Evolutionary conservation across 345 rosid genomes (phyloP), one percentile per base, ranked within the genome.

Genomic region (Eucalyptus lansdowneana): DNA sequence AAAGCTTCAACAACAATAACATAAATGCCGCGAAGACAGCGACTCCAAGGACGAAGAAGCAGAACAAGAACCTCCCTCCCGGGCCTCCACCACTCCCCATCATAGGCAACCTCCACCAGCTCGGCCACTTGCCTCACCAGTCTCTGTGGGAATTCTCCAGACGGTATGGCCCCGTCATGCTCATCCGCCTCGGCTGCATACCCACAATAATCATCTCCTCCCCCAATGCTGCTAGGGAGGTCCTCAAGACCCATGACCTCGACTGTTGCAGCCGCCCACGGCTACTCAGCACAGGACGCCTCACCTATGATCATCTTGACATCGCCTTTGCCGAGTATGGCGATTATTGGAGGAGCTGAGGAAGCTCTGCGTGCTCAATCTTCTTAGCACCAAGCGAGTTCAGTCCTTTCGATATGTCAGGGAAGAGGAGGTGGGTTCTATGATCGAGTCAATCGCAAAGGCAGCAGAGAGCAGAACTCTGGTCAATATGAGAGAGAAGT

Each of bases 401-500:
- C 69, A 60, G 69, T 60, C 69, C 69, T 60, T 60, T 60, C 88
- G 76, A 31, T 88, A 89, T 14, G 86, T 93, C 54, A 89, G 91
- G 42, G 90, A 91, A 42, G 92, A 87, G 80, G 92, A 93, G 90
- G 90, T 94, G 37, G 83, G 54, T 29, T 88, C 86, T 4, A 67
- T 93, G 76, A 72, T 93, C 86, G 34, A 60, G 27, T 92, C 91
- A 4, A 89, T 95, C 24, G 87, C 93, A 21, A 89, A 88, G 42
- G 88, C 88, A 21, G 88, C 93, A 15, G 44, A 83, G 42, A 56
- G 67, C 13, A 54, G 50, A 25, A 80, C 86, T 80, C 56, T 40
- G 14, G 91, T 93, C 58, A 88, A 93, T 87, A 86, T 94, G 49
- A 91, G 92, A 16, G 88, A 93, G 69, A 91, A 86, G 87, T 80